Conservation (phyloP, 345 rosid genomes). For the Combretum micranthum region DNA sequence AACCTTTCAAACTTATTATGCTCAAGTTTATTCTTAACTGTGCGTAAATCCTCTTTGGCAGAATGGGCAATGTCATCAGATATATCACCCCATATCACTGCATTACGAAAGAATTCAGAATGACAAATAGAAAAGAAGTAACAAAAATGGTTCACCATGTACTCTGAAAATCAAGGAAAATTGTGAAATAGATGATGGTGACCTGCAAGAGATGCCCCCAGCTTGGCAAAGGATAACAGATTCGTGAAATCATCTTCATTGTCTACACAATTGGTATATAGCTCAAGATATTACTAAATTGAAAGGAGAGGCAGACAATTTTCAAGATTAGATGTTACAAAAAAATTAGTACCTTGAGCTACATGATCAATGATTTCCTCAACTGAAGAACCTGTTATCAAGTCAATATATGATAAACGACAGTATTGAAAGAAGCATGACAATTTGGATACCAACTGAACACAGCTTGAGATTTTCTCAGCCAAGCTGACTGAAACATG, state of each 20-base stretch:
- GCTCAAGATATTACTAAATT: neutral
- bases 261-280: slow-evolving; percentile 28
- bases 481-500: slow-evolving; percentile 47
- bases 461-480: slow-evolving; percentile 24
- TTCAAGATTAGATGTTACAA: neutral
- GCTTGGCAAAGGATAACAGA: slow-evolving; percentile 41
- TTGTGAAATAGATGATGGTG: slow-evolving; percentile 12
- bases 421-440: slow-evolving; percentile 44
- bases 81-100: slow-evolving; percentile 64
- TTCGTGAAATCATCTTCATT: slow-evolving; percentile 42
- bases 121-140: slow-evolving; percentile 1
- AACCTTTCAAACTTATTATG: slow-evolving; percentile 52
- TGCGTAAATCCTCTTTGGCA: slow-evolving; percentile 34
- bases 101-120: slow-evolving; percentile 10
- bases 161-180: neutral
- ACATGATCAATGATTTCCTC: slow-evolving; percentile 32
- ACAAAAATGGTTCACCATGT: neutral
- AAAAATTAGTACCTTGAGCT: slow-evolving; percentile 32
- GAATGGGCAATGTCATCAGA: slow-evolving; percentile 39
- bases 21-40: slow-evolving; percentile 45
- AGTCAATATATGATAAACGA: slow-evolving; percentile 55
- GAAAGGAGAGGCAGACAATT: neutral
- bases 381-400: slow-evolving; percentile 55
- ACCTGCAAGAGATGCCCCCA: slow-evolving; percentile 81
- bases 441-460: slow-evolving; percentile 36